Evolutionary conservation across 2,329 filamentous ascomycete species (phyloP), one percentile per base, ranked within the genome.

Genomic region (Fusarium concolor): DNA sequence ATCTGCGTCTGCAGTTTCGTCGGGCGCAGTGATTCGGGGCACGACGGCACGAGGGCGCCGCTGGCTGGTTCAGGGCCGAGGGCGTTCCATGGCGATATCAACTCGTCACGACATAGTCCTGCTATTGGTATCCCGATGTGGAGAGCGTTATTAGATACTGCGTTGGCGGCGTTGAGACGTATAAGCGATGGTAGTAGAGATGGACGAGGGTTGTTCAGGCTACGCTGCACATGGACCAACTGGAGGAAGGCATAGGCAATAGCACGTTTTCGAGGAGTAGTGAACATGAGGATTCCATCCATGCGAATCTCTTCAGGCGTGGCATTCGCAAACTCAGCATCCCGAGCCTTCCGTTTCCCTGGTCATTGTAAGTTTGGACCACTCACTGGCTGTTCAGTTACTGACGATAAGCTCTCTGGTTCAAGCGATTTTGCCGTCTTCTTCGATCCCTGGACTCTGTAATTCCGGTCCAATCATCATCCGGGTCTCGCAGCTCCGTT

Each of bases 391-490:
- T 6, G 8, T 10, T n/a, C 10, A 26, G 31, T 10, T 22, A 65
- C 71, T 65, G 24, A 73, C 71, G 64, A 51, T 65, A 71, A 20
- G 71, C 70, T 46, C 71, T 53, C 39, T 71, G 65, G 29, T 73
- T 74, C 35, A 74, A 51, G 33, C 71, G 71, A 20, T 74, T 74
- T 56, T 74, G 71, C 14, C 71, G 61, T 29, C 62, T 65, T 26
- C 71, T 65, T 39, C 71, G 54, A 26, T 74, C 71, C 3, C 58
- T 52, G n/a, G 70, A 42, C 22, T 65, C 61, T n/a, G 68, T 72
- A 11, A 71, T 56, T 5, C 71, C 71, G 14, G 62, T 71, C 71
- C 71, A 73, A 62, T 73, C 71, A 56, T 73, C 71, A 0, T 70
- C 56, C 6, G 71, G 61, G 14, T 42, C 45, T n/a, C 37, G 53